Base-by-base conservation (phyloP, 1,284 basidiomycete species). In the Termitomyces sp. region DNA sequence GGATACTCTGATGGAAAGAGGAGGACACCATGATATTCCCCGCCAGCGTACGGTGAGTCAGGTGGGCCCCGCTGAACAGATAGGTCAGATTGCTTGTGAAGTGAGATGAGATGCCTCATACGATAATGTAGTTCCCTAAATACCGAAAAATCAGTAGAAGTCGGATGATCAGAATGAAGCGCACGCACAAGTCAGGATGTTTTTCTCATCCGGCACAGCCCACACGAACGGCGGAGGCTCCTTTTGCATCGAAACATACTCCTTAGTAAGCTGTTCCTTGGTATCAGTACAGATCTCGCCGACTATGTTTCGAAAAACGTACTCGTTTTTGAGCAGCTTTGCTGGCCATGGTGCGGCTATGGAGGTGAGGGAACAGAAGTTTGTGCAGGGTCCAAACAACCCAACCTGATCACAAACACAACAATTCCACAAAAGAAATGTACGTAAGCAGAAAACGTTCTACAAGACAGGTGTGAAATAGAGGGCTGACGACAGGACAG, bases 151-250 rank as follows among this genome's bases (percentile, higher is more conserved):
- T 64, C 16, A 42, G 43, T 44, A 49, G 57, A 45, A 56, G 50
- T 6, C 34, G 14, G 13, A 46, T 46, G 31, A 40, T 34, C 37
- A 49, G 8, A 52, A 40, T 39, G 31, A 18, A 39, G 21, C 21
- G 21, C 21, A 76, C 88, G 68, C 65, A 91, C 88, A 92, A 51
- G 77, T 88, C 42, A 97, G 72, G 59, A 97, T 94, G 70, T 97
- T 95, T 83, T 93, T 95, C 79, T 97, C 94, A 62, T 96, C 92
- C 26, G 94, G 94, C 40, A 82, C 81, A 39, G 93, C 93, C 86
- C 91, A 95, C 43, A 96, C 87, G 70, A 93, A 96, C 54, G 93
- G 93, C 2, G 94, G 94, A 24, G 94, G 91, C 57, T 93, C 89
- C 67, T 77, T 90, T 73, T 95, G 93, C 93, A 97, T 97, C 48